Evolutionary conservation across 768 basidiomycete genomes (phyloP), one percentile per base, ranked within the genome.

Genomic region (Termitomyces sp.): DNA sequence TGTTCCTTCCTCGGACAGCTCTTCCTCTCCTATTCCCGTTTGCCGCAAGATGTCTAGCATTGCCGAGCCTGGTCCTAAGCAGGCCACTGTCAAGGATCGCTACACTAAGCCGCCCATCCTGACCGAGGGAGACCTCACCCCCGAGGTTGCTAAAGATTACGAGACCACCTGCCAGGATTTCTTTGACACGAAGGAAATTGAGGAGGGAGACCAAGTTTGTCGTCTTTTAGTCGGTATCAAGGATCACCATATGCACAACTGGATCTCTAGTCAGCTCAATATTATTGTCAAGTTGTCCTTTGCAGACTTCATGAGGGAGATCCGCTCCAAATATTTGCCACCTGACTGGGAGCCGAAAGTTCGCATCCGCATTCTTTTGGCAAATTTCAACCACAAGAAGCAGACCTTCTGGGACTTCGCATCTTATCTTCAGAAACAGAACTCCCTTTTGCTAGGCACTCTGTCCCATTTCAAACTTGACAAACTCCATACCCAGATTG

Each of bases 281-380:
- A 30, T 18, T 5, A 32, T 68, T 5, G 27, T 55, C 1, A 37
- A 7, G 1, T 43, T 66, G 0, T 37, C 57, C 16, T 68, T 65
- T 48, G 26, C 33, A 2, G 61, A 53, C 13, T 68, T 65, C 43
- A 57, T 63, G 49, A 18, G 26, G 2, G 59, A 61, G 30, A n/a
- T n/a, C n/a, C n/a, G n/a, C n/a, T n/a, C n/a, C n/a, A n/a, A n/a
- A n/a, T n/a, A n/a, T n/a, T n/a, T n/a, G n/a, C n/a, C n/a, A n/a
- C n/a, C n/a, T n/a, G n/a, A n/a, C n/a, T n/a, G n/a, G n/a, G n/a
- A n/a, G 24, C 24, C 37, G 2, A 55, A 47, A 8, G 37, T 62
- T 37, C n/a, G 55, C 0, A 36, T n/a, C 24, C 6, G 58, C 0
- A 60, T 65, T 14, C 24, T 59, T 9, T 7, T 26, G 5, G 26